These are phyloP conservation scores for Coniochaeta sp. DNA, from an alignment of 2,329 filamentous ascomycete genomes.

Conservation along the genomic window DNA sequence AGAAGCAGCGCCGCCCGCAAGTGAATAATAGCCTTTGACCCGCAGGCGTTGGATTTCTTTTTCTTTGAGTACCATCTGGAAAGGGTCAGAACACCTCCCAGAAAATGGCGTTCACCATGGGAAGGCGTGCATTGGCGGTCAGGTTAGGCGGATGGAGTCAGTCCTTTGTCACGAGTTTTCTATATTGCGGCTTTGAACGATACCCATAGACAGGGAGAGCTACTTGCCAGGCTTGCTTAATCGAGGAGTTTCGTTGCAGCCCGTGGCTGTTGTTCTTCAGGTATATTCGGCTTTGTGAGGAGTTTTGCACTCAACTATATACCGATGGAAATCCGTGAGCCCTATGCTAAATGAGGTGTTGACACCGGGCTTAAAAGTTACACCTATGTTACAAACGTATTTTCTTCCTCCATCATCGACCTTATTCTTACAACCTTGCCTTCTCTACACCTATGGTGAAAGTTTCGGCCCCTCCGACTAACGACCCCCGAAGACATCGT, in stretches of 20 bases:
- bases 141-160: neutral
- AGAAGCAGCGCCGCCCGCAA: neutral
- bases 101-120: neutral
- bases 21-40: neutral
- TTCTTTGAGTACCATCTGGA: neutral
- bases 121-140: neutral
- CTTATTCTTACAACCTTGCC: no score
- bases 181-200: neutral
- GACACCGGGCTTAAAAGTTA: no score
- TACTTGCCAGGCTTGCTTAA: neutral
- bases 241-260: neutral
- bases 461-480: no score
- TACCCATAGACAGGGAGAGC: neutral
- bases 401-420: no score
- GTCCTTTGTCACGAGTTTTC: neutral
- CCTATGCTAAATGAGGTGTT: no score
- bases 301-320: neutral
- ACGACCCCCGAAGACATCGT: no score
- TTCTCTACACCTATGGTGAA: no score
- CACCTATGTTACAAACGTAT: no score
- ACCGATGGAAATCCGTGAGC: no score
- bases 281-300: neutral
- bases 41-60: neutral
- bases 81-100: neutral
- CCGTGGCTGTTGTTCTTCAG: neutral